These are phyloP conservation scores for Moricandia arvensis DNA, from an alignment of 345 rosid genomes.

Conservation along the genomic window DNA sequence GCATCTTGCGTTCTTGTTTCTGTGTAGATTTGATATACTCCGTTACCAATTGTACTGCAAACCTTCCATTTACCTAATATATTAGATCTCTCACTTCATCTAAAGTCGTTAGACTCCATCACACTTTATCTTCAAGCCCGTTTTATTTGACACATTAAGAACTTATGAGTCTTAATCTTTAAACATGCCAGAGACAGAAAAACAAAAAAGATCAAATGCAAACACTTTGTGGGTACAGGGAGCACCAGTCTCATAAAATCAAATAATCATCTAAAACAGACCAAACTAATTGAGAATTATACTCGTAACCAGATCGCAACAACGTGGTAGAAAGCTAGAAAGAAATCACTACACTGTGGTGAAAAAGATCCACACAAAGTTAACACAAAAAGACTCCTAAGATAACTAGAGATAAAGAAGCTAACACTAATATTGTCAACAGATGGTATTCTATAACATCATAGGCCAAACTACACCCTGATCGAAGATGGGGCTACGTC, in stretches of 20 bases:
- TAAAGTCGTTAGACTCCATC: background rate
- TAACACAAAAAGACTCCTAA: constrained; percentile 18
- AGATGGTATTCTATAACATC: constrained; percentile 13
- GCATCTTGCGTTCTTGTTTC: background rate
- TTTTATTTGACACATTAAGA: background rate
- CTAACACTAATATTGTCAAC: constrained; percentile 31
- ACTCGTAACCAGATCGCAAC: constrained; percentile 21
- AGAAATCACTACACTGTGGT: constrained; percentile 16
- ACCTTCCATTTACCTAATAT: background rate
- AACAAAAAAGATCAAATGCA: background rate
- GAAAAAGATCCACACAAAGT: constrained; percentile 9
- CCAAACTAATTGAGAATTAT: constrained; percentile 33
- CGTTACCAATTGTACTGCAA: background rate
- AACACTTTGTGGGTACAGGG: constrained; percentile 2
- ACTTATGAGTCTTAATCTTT: background rate
- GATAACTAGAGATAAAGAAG: constrained; percentile 26
- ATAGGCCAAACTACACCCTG: constrained; percentile 16
- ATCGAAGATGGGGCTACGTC: constrained; percentile 42
- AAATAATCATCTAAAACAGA: constrained; percentile 33
- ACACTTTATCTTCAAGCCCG: background rate
- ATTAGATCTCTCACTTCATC: background rate
- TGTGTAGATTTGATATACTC: background rate
- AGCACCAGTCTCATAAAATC: constrained; percentile 10
- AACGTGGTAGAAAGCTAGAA: constrained; percentile 20
- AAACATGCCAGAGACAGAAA: background rate